These are phyloP conservation scores for Xylariaceae sp. DNA, from an alignment of 2,329 filamentous ascomycete species.

Conservation along the genomic window DNA sequence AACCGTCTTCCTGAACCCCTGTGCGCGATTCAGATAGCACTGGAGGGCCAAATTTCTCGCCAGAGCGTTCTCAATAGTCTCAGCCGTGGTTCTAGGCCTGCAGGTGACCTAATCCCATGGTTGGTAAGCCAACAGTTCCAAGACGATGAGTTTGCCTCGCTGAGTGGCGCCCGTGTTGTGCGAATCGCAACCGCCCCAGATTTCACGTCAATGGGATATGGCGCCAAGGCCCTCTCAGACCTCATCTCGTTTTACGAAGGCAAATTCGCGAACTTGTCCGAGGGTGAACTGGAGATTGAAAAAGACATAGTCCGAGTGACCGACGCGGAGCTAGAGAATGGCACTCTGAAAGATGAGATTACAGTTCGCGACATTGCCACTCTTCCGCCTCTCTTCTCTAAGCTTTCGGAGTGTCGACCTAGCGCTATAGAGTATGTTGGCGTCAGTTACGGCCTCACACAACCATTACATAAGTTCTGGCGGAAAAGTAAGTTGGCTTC, in stretches of 20 bases:
- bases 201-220: conserved; percentile 89
- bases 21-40: conserved; percentile 87
- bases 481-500: conserved; percentile 54
- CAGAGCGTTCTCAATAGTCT: conserved; percentile 88
- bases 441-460: conserved; percentile 90
- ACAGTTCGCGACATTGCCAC: conserved; percentile 83
- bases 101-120: conserved; percentile 95
- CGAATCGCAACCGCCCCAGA: conserved; percentile 96
- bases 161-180: conserved; percentile 88
- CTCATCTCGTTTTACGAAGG: conserved; percentile 92
- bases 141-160: conserved; percentile 88
- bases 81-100: conserved; percentile 80
- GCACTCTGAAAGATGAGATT: conserved; percentile 78
- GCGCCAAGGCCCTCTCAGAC: conserved; percentile 79
- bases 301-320: conserved; percentile 73
- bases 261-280: conserved; percentile 79
- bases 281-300: conserved; percentile 55
- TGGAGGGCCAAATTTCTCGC: conserved; percentile 92
- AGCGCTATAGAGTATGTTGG: conserved; percentile 85
- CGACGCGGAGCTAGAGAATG: conserved; percentile 72
- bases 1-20: conserved; percentile 85
- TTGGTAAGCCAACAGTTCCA: conserved; percentile 97
- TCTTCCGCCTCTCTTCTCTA: conserved; percentile 91
- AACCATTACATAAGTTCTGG: conserved; percentile 91
- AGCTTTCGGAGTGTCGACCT: conserved; percentile 76